Base-by-base conservation (phyloP, 2,329 filamentous ascomycete genomes). In the Ceratocystis ficicola region DNA sequence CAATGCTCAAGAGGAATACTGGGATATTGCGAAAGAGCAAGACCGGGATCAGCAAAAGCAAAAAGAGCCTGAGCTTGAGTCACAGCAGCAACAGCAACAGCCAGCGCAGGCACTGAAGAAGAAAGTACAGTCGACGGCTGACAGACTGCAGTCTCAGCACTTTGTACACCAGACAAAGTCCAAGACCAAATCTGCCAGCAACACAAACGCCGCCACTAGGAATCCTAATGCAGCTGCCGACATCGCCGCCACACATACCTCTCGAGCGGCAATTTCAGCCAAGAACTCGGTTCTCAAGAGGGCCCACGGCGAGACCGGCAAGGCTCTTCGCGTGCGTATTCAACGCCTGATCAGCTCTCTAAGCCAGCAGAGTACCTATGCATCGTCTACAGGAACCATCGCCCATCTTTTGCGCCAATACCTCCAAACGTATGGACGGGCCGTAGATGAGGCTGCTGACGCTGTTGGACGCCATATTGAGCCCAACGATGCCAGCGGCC, bases 351-450 rank as follows among this genome's bases (percentile, higher is more conserved):
- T 97, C 2, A 70, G 83, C 15, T 89, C 88, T 48, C 80, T 97
- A 15, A 82, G 89, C 6, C 82, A 89, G 71, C 85, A 88, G 63
- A 83, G 81, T 6, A 90, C 96, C 73, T 97, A 97, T 73, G 85
- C 87, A 0, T 86, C 92, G 61, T 96, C 92, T 0, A 90, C 96
- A 0, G 90, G 89, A 0, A 90, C 86, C 0, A 75, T 97, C 41
- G 84, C 88, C 0, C 76, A 86, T 6, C 79, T 97, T 5, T 80
- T 96, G 66, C 84, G 90, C 72, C 84, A 87, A 52, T 96, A 95
- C 74, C 86, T 89, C 8, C 78, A 84, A 68, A 79, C 86, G 8
- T 96, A 96, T 73, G 89, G 90, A 0, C 84, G 85, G 44, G 87
- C 86, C 0, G 82, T 86, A 0, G 82, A 87, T 65, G 83, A 90